Conservation (phyloP, 805 yeast species). For the Metschnikowia orientalis region DNA sequence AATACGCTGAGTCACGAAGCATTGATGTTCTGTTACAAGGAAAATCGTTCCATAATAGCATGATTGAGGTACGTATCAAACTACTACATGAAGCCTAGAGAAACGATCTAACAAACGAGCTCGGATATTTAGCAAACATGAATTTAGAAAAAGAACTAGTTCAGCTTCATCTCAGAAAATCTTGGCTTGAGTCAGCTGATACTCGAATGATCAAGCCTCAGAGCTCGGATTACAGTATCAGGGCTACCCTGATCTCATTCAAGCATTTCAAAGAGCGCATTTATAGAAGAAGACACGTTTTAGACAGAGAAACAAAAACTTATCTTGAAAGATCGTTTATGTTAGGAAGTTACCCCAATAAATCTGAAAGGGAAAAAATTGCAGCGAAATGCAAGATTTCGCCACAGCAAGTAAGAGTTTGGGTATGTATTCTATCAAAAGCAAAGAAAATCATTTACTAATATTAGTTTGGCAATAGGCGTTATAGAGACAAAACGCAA, state of each 20-base stretch:
- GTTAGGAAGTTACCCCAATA: slow-evolving; percentile 20
- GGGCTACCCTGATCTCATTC: slow-evolving; percentile 1
- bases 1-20: not conserved
- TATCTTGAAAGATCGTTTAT: slow-evolving; percentile 4
- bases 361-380: slow-evolving; percentile 23
- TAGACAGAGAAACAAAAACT: slow-evolving; percentile 1
- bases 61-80: slow-evolving; percentile 1
- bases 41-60: slow-evolving; percentile 1
- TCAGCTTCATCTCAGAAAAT: slow-evolving; percentile 1
- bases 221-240: not conserved
- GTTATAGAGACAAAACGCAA: slow-evolving; percentile 23
- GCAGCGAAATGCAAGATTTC: slow-evolving; percentile 26
- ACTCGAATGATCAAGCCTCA: slow-evolving; percentile 1
- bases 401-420: slow-evolving; percentile 28
- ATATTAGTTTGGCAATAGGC: slow-evolving; percentile 26
- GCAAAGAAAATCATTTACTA: slow-evolving; percentile 5
- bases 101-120: slow-evolving; percentile 1
- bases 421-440: slow-evolving; percentile 24
- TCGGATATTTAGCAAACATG: not conserved
- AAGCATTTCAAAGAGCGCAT: slow-evolving; percentile 2
- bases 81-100: not conserved
- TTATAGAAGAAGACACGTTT: not conserved
- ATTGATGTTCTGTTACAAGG: not conserved
- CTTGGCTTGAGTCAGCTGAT: not conserved
- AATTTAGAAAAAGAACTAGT: slow-evolving; percentile 2